These are phyloP conservation scores for Trametes elegans DNA, from an alignment of 768 basidiomycete genomes.

Conservation along the genomic window DNA sequence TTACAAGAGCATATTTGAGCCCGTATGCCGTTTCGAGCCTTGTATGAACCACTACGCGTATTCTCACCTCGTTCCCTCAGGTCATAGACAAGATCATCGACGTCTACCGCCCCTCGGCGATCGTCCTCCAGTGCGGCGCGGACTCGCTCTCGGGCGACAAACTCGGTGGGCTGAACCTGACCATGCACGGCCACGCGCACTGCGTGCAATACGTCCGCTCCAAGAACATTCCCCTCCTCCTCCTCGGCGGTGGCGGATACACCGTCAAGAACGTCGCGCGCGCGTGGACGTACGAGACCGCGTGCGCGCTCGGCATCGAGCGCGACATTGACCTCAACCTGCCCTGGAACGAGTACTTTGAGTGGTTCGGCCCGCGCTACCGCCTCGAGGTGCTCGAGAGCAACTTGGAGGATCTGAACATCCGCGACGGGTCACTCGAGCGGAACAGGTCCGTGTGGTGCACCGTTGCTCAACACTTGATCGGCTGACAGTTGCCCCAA, in stretches of 20 bases:
- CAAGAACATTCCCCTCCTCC: slow-evolving; percentile 81
- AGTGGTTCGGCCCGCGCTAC: slow-evolving; percentile 97
- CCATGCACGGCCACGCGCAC: slow-evolving; percentile 92
- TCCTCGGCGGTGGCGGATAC: slow-evolving; percentile 95
- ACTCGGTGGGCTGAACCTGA: slow-evolving; percentile 93
- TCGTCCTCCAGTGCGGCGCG: slow-evolving; percentile 93
- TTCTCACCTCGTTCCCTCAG: slow-evolving; percentile 40
- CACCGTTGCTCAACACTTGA: neutral
- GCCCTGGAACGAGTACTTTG: slow-evolving; percentile 89
- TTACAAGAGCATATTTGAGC: slow-evolving; percentile 87
- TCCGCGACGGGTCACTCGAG: slow-evolving; percentile 76
- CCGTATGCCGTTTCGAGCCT: slow-evolving; percentile 49
- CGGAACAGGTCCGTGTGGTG: slow-evolving; percentile 54
- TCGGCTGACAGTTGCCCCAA: slow-evolving; percentile 11
- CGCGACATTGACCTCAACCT: slow-evolving; percentile 73
- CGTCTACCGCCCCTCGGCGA: slow-evolving; percentile 81
- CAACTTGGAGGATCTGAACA: slow-evolving; percentile 94
- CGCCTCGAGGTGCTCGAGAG: slow-evolving; percentile 86
- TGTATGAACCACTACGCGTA: neutral
- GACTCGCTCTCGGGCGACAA: slow-evolving; percentile 96
- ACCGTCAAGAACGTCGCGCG: slow-evolving; percentile 96
- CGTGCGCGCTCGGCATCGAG: slow-evolving; percentile 87
- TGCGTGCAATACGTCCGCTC: slow-evolving; percentile 85
- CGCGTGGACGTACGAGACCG: slow-evolving; percentile 96
- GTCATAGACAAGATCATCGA: slow-evolving; percentile 84